Evolutionary conservation across 116 monocot species (phyloP).

Genomic region (Iris pallida): DNA sequence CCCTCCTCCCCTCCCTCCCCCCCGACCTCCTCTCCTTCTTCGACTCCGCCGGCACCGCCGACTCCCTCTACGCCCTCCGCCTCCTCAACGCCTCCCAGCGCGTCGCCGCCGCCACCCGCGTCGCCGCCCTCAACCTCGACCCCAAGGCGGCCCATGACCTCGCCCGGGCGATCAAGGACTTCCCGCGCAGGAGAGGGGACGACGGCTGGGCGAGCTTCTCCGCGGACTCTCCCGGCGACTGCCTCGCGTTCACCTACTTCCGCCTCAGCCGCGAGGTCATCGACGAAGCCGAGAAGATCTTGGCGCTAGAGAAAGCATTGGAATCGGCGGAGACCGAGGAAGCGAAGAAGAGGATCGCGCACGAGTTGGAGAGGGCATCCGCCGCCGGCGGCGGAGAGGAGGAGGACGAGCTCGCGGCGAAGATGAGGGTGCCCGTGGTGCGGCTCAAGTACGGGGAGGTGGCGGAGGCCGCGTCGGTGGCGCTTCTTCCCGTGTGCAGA

Average conservation of each 20-base stretch:
- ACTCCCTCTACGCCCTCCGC: slow-evolving; percentile 70
- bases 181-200: slow-evolving; percentile 51
- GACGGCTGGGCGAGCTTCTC: slow-evolving; percentile 56
- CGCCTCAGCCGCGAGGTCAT: slow-evolving; percentile 44
- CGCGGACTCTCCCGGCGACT: slow-evolving; percentile 52
- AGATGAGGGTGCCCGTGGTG: slow-evolving; percentile 52
- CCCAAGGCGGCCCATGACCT: slow-evolving; percentile 51
- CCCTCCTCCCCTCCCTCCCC: slow-evolving; percentile 47
- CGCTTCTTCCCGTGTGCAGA: slow-evolving; percentile 51
- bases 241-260: slow-evolving; percentile 69
- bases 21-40: slow-evolving; percentile 57
- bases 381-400: slow-evolving; percentile 12
- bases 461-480: slow-evolving; percentile 68
- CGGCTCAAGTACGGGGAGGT: slow-evolving; percentile 81
- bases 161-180: slow-evolving; percentile 66
- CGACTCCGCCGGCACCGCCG: slow-evolving; percentile 37
- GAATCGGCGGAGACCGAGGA: slow-evolving; percentile 57
- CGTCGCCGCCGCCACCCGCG: slow-evolving; percentile 31
- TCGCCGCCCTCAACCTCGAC: slow-evolving; percentile 29
- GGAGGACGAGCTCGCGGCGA: slow-evolving; percentile 7
- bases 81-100: slow-evolving; percentile 46
- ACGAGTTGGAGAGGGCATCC: slow-evolving; percentile 36
- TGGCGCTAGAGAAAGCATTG: slow-evolving; percentile 41
- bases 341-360: slow-evolving; percentile 28
- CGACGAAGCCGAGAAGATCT: slow-evolving; percentile 20